Evolutionary conservation across 768 basidiomycete genomes (phyloP).

Genomic region (Pleurotus cornucopiae): DNA sequence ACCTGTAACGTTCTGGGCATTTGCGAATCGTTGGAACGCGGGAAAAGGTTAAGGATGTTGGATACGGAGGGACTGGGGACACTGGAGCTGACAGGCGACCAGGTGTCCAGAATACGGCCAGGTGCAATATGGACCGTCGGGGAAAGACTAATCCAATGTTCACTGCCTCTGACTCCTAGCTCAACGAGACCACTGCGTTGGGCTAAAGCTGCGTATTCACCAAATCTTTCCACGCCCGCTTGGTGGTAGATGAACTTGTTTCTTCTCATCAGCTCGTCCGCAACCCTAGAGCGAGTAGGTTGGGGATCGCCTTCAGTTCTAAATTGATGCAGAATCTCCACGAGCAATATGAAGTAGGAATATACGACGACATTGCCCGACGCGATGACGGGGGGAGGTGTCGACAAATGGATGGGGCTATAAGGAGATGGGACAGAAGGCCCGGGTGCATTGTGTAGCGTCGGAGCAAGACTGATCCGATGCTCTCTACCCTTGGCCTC

Average conservation of each 20-base stretch:
- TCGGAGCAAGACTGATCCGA: no score
- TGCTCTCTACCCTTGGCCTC: no score
- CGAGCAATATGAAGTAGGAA: not conserved
- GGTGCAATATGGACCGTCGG: no score
- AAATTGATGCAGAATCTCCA: not conserved
- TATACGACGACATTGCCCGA: not conserved
- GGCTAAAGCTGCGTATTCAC: constrained; percentile 1
- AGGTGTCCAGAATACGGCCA: no score
- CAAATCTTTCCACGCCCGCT: not conserved
- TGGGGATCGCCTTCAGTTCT: not conserved
- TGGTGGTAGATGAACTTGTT: not conserved
- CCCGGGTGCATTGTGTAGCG: no score
- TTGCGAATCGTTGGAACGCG: no score
- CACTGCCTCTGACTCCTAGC: not conserved
- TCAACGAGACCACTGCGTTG: not conserved
- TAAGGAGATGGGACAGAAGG: not conserved
- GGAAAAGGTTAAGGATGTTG: no score
- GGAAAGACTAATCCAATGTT: no score
- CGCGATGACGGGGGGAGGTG: not conserved
- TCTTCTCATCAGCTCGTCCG: not conserved
- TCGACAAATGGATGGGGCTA: not conserved
- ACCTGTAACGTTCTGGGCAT: no score
- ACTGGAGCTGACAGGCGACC: no score
- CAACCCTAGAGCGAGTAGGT: constrained; percentile 1
- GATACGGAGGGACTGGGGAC: no score